Conservation (phyloP, 331 rosid genomes). For the Pyracantha coccinea region DNA sequence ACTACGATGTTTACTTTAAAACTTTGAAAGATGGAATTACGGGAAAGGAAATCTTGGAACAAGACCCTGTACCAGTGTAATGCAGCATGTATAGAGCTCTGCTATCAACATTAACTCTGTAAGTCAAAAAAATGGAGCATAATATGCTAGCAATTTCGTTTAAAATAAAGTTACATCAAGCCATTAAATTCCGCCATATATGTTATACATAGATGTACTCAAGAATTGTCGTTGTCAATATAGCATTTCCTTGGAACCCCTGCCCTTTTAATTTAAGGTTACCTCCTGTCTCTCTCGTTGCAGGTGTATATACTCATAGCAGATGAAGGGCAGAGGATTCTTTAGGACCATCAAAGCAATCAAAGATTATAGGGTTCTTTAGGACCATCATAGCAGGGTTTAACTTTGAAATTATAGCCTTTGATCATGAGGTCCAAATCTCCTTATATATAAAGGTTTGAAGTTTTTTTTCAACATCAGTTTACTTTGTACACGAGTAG, state of each 20-base stretch:
- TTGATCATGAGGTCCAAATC: neutral
- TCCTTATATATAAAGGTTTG: neutral
- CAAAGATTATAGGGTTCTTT: neutral
- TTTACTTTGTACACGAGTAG: neutral
- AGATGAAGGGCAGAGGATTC: conserved; percentile 1
- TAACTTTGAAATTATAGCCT: too few species aligned
- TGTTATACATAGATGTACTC: too few species aligned
- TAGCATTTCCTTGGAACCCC: neutral
- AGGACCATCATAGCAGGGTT: neutral
- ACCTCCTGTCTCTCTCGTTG: neutral
- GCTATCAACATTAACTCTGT: neutral
- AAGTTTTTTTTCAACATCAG: neutral
- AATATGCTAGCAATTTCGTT: neutral
- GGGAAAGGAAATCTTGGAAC: conserved; percentile 68
- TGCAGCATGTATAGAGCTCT: neutral
- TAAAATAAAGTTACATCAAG: too few species aligned
- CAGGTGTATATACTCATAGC: neutral
- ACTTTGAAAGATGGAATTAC: conserved; percentile 73
- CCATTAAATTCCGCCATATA: too few species aligned
- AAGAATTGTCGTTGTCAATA: too few species aligned
- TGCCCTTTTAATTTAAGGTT: neutral
- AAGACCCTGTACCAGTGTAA: conserved; percentile 50
- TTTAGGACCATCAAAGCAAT: neutral
- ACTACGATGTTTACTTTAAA: conserved; percentile 57
- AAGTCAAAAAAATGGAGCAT: neutral